Conservation (phyloP, 2,329 filamentous ascomycete species). For the Ophiostoma novo-ulmi region DNA sequence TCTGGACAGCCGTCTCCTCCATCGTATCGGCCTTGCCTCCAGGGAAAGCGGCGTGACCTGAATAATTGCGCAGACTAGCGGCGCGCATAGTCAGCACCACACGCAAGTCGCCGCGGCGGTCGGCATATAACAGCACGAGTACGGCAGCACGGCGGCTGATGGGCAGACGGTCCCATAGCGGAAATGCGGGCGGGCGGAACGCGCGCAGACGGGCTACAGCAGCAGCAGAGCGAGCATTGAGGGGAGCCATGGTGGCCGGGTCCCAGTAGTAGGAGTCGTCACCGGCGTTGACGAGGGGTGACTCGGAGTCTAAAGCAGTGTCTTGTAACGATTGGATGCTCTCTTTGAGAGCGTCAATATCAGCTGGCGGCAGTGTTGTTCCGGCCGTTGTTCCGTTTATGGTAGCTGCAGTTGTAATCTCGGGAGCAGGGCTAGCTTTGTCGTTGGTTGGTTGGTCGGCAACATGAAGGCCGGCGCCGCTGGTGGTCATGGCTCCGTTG, state of each 20-base stretch:
- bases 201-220: constrained; percentile 57
- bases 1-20: constrained; percentile 66
- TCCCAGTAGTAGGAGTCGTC: constrained; percentile 52
- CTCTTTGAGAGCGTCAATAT: constrained; percentile 22
- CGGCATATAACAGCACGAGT: constrained; percentile 80
- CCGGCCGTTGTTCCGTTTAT: constrained; percentile 20
- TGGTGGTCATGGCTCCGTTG: constrained; percentile 11
- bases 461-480: background rate
- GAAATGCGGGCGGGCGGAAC: constrained; percentile 56
- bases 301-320: too few species aligned
- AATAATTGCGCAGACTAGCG: constrained; percentile 59
- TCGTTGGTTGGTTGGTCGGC: background rate
- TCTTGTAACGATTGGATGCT: constrained; percentile 10
- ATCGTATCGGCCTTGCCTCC: constrained; percentile 64
- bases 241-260: constrained; percentile 51
- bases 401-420: background rate
- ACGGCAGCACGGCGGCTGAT: constrained; percentile 74
- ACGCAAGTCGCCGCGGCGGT: constrained; percentile 70
- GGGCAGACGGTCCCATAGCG: constrained; percentile 58
- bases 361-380: background rate
- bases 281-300: constrained; percentile 11
- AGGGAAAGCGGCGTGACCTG: constrained; percentile 83
- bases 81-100: constrained; percentile 66
- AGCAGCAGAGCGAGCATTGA: constrained; percentile 51
- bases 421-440: background rate